Percentiles rank a stretch among this genome's conserved stretches.
Evolutionary conservation across 1,284 basidiomycete genomes (phyloP).

Genomic region (Wallemia ichthyophaga): DNA sequence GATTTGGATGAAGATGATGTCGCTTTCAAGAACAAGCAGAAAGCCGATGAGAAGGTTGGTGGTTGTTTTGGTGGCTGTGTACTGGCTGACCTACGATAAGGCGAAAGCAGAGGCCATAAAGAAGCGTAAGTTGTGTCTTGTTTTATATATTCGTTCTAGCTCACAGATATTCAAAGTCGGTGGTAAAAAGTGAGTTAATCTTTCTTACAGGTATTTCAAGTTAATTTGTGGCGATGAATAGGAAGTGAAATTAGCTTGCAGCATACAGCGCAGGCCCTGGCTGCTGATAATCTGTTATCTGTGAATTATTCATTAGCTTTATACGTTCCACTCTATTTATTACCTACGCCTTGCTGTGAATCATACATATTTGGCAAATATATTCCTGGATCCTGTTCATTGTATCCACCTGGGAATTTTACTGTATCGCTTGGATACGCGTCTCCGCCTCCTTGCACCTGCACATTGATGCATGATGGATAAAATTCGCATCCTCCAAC

Average conservation of each 20-base stretch:
- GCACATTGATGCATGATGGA: background rate
- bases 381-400: constrained; percentile 2
- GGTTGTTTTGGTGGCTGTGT: background rate
- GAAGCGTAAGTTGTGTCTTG: background rate
- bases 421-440: background rate
- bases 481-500: constrained; percentile 3
- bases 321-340: background rate
- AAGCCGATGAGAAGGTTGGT: background rate
- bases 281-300: background rate
- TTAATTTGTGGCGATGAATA: background rate
- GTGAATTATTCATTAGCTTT: background rate
- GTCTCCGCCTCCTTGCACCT: background rate
- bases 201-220: background rate
- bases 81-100: background rate
- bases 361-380: background rate
- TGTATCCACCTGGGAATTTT: constrained; percentile 1
- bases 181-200: background rate
- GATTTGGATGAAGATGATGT: background rate
- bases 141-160: no score
- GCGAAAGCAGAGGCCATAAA: background rate
- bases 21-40: background rate
- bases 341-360: background rate
- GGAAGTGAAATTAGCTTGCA: background rate
- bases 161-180: background rate
- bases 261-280: background rate